Evolutionary conservation across 768 basidiomycete species (phyloP).

Genomic region (Lactarius trivialis): DNA sequence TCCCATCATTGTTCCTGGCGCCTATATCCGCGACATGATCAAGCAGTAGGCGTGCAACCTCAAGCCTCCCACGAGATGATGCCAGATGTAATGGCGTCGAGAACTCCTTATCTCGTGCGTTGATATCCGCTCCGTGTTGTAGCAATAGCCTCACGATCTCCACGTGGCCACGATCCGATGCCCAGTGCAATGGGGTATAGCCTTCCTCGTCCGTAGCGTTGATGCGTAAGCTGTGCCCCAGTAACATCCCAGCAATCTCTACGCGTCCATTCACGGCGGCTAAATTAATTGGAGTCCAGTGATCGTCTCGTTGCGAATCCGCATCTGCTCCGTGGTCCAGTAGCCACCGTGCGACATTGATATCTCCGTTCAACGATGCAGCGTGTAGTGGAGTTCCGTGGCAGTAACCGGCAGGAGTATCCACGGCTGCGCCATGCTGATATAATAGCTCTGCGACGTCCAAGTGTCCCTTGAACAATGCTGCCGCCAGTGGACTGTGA

Average conservation of each 20-base stretch:
- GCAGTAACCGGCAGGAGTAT: background rate
- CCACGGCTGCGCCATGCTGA: background rate
- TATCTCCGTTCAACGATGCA: background rate
- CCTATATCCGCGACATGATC: background rate
- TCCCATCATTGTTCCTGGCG: background rate
- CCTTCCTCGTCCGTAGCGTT: background rate
- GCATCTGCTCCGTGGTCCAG: background rate
- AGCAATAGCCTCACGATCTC: background rate
- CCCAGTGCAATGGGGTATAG: background rate
- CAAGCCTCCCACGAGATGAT: background rate
- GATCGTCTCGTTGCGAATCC: background rate
- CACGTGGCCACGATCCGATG: background rate
- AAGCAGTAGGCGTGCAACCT: background rate
- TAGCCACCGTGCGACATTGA: background rate
- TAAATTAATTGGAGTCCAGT: background rate
- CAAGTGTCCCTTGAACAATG: background rate
- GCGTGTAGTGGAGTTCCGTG: background rate
- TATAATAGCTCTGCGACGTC: background rate
- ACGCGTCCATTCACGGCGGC: background rate
- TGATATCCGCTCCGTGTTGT: background rate
- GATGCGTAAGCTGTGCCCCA: background rate
- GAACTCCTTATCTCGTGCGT: background rate
- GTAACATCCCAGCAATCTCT: background rate
- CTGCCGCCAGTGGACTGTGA: background rate
- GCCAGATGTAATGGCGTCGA: background rate